These are phyloP conservation scores for Basipetospora chlamydospora DNA, from an alignment of 2,329 filamentous ascomycete genomes.

Conservation along the genomic window DNA sequence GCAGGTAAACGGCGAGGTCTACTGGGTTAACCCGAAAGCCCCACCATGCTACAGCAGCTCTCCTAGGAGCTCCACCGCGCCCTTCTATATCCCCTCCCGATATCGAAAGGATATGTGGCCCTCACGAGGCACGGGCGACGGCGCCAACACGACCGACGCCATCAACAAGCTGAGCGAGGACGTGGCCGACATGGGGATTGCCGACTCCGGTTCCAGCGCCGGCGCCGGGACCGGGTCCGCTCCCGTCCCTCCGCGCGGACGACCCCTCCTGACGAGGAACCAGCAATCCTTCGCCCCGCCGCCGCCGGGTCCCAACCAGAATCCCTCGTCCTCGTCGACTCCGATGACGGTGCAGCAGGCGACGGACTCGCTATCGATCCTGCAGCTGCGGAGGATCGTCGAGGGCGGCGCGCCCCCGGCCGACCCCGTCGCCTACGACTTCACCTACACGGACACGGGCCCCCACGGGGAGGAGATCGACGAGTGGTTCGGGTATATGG, in stretches of 20 bases:
- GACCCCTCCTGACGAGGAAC: constrained; percentile 10
- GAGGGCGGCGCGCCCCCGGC: constrained; percentile 56
- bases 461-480: constrained; percentile 78
- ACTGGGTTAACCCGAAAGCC: too few species aligned
- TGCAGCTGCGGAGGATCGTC: constrained; percentile 59
- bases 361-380: constrained; percentile 58
- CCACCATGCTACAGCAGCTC: too few species aligned
- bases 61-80: too few species aligned
- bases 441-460: constrained; percentile 60
- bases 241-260: constrained; percentile 1
- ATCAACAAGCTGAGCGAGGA: constrained; percentile 17
- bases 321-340: constrained; percentile 10
- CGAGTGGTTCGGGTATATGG: constrained; percentile 92
- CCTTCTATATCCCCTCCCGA: too few species aligned
- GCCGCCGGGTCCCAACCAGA: constrained; percentile 2
- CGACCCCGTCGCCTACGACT: constrained; percentile 69
- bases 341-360: constrained; percentile 17
- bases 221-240: too few species aligned
- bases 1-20: too few species aligned
- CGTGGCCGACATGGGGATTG: constrained; percentile 26
- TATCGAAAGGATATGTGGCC: constrained; percentile 5
- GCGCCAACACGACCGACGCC: constrained; percentile 9
- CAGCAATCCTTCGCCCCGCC: constrained; percentile 10
- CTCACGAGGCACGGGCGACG: not conserved
- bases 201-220: constrained; percentile 9